Conservation (phyloP, 2,329 filamentous ascomycete genomes). For the Amylocarpus encephaloides region DNA sequence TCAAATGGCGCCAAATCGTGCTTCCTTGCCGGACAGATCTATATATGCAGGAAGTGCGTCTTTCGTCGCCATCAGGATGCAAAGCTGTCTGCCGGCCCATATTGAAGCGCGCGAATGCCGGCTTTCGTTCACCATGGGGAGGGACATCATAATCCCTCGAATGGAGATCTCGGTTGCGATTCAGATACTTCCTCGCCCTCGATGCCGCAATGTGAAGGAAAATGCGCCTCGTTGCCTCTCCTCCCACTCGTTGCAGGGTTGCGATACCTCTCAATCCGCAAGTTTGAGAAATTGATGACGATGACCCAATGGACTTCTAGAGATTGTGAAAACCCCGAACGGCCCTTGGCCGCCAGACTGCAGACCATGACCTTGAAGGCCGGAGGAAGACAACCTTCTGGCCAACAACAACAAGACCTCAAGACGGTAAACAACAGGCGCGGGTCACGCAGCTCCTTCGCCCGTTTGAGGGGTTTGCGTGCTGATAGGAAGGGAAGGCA, state of each 20-base stretch:
- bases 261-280: conserved; percentile 13
- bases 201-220: not conserved
- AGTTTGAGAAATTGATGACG: conserved; percentile 20
- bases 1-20: conserved; percentile 4
- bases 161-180: no score
- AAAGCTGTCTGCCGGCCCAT: not conserved
- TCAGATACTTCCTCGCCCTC: not conserved
- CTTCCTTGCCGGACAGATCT: conserved; percentile 24
- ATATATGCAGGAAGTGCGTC: conserved; percentile 16
- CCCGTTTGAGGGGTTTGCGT: conserved; percentile 9
- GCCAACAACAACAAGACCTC: not conserved
- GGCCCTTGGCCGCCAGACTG: conserved; percentile 19
- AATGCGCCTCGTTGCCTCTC: not conserved
- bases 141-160: no score
- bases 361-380: conserved; percentile 6
- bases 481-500: conserved; percentile 18
- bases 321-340: conserved; percentile 17
- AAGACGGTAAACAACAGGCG: conserved; percentile 11
- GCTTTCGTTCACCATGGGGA: no score
- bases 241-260: conserved; percentile 3
- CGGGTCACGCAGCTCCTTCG: conserved; percentile 12
- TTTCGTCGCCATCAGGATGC: conserved; percentile 11
- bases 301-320: conserved; percentile 21
- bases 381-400: not conserved
- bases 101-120: no score